Evolutionary conservation across 495 filamentous ascomycete species (phyloP).

Genomic region (Cenococcum geophilum): DNA sequence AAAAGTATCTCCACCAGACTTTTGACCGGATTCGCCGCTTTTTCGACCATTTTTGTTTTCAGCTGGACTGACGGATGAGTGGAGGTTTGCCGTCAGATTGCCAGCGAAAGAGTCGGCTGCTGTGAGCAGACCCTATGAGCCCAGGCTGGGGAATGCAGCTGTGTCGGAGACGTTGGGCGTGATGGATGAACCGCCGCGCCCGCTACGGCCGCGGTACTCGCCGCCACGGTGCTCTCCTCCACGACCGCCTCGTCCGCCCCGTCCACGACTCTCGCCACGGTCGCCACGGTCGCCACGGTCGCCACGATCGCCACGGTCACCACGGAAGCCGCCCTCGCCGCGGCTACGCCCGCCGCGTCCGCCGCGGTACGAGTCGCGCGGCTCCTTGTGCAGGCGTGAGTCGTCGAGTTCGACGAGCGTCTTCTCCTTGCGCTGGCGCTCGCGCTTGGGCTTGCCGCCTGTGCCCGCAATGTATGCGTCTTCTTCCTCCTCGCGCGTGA

Average conservation of each 20-base stretch:
- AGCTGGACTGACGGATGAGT: too few relatives aligned
- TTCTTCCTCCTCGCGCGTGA: slow-evolving; percentile 64
- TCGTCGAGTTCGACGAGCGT: slow-evolving; percentile 80
- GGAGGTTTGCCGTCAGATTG: not conserved
- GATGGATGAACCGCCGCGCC: slow-evolving; percentile 26
- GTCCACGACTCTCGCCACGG: slow-evolving; percentile 38
- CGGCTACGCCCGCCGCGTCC: slow-evolving; percentile 41
- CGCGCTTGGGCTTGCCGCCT: slow-evolving; percentile 74
- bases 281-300: slow-evolving; percentile 39
- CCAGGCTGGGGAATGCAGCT: slow-evolving; percentile 68
- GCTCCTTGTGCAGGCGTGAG: slow-evolving; percentile 53
- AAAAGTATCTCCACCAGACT: too few relatives aligned
- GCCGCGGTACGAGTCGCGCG: slow-evolving; percentile 37
- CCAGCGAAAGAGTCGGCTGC: too few relatives aligned
- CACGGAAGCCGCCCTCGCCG: slow-evolving; percentile 34
- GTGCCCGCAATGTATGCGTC: slow-evolving; percentile 69
- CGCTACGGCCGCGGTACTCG: slow-evolving; percentile 3
- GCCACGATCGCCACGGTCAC: slow-evolving; percentile 34
- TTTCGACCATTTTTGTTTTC: too few relatives aligned
- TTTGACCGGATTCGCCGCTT: too few relatives aligned
- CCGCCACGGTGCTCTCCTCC: slow-evolving; percentile 28
- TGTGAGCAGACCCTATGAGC: slow-evolving; percentile 32
- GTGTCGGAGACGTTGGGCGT: slow-evolving; percentile 59
- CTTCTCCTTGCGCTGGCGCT: slow-evolving; percentile 90
- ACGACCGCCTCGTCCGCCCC: slow-evolving; percentile 27